A percentile compares a stretch with the other conserved stretches of the same genome.
phyloP scores from a whole-genome alignment of 306 rosid species.

The Lagenaria siceraria region DNA sequence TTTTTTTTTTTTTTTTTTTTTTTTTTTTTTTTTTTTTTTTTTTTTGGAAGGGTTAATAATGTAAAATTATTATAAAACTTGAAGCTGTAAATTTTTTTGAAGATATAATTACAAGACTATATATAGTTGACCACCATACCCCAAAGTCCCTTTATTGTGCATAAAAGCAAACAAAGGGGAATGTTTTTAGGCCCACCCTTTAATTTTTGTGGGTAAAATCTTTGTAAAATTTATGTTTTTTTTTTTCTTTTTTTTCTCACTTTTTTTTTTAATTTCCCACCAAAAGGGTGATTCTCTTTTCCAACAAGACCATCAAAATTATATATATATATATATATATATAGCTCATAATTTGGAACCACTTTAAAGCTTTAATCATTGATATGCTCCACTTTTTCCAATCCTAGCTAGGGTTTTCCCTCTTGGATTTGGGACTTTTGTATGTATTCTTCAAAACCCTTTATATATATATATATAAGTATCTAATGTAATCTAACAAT shows the following conservation, averaged over 20 bases:
- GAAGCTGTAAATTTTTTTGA: neutral
- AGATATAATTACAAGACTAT: neutral
- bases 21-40: no score
- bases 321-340: no score
- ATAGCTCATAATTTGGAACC: neutral
- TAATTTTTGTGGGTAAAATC: neutral
- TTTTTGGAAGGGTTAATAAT: neutral
- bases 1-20: neutral
- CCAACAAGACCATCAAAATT: conserved; percentile 5
- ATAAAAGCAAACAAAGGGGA: neutral
- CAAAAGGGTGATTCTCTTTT: conserved; percentile 5
- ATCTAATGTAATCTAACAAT: no score
- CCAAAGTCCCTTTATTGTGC: neutral
- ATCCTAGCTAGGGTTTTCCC: neutral
- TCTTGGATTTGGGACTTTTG: neutral
- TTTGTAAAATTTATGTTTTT: neutral
- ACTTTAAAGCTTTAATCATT: conserved; percentile 7
- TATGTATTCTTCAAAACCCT: neutral
- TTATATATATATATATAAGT: no score
- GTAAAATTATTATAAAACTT: neutral
- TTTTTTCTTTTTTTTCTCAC: no score
- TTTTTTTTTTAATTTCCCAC: neutral
- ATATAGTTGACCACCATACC: neutral
- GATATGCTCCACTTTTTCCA: neutral
- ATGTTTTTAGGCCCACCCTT: neutral